Evolutionary conservation across 1,284 basidiomycete genomes (phyloP).

Genomic region (Baeospora myosura): DNA sequence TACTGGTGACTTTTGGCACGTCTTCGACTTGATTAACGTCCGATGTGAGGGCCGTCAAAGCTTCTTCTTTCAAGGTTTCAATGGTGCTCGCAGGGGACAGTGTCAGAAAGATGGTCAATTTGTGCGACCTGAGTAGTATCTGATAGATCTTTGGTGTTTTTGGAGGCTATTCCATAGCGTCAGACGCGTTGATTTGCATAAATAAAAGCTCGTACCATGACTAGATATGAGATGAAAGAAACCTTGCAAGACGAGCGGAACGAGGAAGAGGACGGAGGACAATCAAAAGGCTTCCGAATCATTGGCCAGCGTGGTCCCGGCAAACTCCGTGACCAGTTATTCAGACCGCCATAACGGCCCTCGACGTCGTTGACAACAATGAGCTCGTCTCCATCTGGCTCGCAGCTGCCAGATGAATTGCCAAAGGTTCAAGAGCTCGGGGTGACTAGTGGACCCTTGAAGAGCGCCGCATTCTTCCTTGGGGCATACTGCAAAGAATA

Average conservation of each 20-base stretch:
- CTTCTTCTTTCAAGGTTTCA: conserved; percentile 52
- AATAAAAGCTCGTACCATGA: too few species aligned
- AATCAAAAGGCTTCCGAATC: not conserved
- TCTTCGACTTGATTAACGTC: conserved; percentile 31
- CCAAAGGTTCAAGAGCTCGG: conserved; percentile 91
- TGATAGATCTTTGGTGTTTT: conserved; percentile 52
- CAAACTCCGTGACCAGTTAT: not conserved
- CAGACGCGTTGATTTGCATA: too few species aligned
- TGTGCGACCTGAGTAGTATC: conserved; percentile 63
- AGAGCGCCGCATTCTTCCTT: conserved; percentile 96
- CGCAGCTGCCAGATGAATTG: conserved; percentile 35
- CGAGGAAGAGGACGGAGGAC: too few species aligned
- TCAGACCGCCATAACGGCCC: not conserved
- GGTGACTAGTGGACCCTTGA: conserved; percentile 87
- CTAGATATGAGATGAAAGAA: too few species aligned
- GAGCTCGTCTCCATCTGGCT: conserved; percentile 39
- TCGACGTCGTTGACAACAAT: conserved; percentile 37
- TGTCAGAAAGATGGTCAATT: conserved; percentile 54
- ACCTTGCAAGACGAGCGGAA: too few species aligned
- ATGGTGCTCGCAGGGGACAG: conserved; percentile 47
- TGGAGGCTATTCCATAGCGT: conserved; percentile 6
- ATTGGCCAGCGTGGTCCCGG: not conserved
- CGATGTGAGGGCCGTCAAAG: conserved; percentile 50
- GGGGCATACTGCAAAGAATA: conserved; percentile 93
- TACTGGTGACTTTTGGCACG: conserved; percentile 36